Conservation (phyloP, 2,329 filamentous ascomycete genomes). For the Ceratocystis albifundus region DNA sequence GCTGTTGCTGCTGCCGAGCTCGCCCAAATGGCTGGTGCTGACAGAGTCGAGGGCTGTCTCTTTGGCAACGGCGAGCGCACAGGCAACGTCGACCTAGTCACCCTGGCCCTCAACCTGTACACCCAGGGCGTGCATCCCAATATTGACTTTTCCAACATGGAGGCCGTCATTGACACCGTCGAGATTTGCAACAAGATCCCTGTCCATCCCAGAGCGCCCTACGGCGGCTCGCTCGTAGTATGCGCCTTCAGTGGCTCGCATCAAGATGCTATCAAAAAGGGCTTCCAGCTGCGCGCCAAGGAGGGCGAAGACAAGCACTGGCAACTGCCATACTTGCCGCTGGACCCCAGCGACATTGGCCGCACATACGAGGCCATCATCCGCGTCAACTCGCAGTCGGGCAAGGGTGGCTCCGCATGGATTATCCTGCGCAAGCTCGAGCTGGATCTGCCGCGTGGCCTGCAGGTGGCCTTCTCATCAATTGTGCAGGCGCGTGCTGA, state of each 20-base stretch:
- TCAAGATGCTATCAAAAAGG: slow-evolving; percentile 94
- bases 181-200: slow-evolving; percentile 93
- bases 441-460: slow-evolving; percentile 81
- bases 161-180: slow-evolving; percentile 73
- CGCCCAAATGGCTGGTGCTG: slow-evolving; percentile 91
- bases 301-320: slow-evolving; percentile 55
- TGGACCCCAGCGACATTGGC: slow-evolving; percentile 87
- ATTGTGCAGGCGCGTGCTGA: slow-evolving; percentile 78
- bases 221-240: slow-evolving; percentile 82
- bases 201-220: slow-evolving; percentile 77
- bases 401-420: slow-evolving; percentile 91
- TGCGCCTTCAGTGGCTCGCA: slow-evolving; percentile 86
- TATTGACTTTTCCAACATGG: slow-evolving; percentile 86
- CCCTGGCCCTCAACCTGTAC: slow-evolving; percentile 84
- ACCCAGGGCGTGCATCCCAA: slow-evolving; percentile 78
- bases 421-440: slow-evolving; percentile 81
- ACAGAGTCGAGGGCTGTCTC: slow-evolving; percentile 85
- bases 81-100: slow-evolving; percentile 90
- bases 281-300: slow-evolving; percentile 59
- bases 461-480: slow-evolving; percentile 83
- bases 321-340: slow-evolving; percentile 81
- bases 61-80: slow-evolving; percentile 94
- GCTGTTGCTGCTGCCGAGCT: slow-evolving; percentile 82
- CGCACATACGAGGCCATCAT: slow-evolving; percentile 97
- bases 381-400: slow-evolving; percentile 90